A percentile compares a stretch with the other conserved stretches of the same genome.
Conservation (phyloP, 805 yeast species). For the Pachysolen tannophilus region DNA sequence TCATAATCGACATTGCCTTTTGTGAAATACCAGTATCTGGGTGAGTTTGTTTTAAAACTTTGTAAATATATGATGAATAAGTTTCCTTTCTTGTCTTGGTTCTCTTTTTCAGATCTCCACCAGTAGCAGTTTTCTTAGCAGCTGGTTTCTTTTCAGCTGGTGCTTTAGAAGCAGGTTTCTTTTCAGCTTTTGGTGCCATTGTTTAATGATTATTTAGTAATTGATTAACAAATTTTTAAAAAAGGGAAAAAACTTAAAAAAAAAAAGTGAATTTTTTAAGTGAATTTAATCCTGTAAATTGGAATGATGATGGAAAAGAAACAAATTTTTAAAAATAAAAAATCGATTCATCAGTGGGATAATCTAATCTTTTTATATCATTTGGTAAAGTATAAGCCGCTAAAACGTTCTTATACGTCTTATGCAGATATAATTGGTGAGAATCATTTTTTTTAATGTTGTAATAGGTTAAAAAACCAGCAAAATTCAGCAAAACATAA, state of each 20-base stretch:
- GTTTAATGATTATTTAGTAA: too few species aligned
- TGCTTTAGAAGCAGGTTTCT: constrained; percentile 85
- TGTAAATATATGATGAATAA: constrained; percentile 96
- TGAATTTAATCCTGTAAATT: constrained; percentile 9
- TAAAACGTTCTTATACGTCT: neutral
- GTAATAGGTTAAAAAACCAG: constrained; percentile 2
- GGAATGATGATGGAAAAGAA: constrained; percentile 8
- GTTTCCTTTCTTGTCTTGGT: constrained; percentile 96
- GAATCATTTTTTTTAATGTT: constrained; percentile 4
- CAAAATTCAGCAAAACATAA: too few species aligned
- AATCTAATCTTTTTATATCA: neutral
- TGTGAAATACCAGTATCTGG: constrained; percentile 99
- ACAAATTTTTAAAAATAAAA: neutral
- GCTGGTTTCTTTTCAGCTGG: constrained; percentile 97
- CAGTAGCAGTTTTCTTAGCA: constrained; percentile 82
- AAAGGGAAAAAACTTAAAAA: neutral
- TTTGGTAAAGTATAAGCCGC: neutral
- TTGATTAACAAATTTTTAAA: too few species aligned
- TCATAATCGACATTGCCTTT: constrained; percentile 97
- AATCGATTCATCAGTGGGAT: neutral
- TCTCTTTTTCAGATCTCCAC: constrained; percentile 83
- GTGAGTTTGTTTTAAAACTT: constrained; percentile 97
- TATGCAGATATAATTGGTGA: neutral
- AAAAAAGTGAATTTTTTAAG: constrained; percentile 5
- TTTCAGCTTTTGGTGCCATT: constrained; percentile 62